Base-by-base conservation (phyloP, 805 yeast species). In the Candida broadrunensis region DNA sequence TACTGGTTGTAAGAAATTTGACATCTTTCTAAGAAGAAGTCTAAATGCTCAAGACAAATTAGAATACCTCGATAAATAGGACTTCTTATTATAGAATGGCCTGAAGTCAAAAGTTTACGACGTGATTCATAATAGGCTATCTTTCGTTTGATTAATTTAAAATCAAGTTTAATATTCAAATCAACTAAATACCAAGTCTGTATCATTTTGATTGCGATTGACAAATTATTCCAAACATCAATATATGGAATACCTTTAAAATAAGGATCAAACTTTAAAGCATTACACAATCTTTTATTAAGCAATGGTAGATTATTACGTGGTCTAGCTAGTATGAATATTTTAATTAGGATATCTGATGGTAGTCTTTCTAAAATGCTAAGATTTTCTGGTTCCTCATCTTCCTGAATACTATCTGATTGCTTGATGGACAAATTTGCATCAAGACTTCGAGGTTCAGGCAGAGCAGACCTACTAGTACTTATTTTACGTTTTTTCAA, bases 311-410 rank as follows among this genome's bases (percentile, higher is more conserved):
- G 56, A 3, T 42, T 43, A 39, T 65, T 65, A 14, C 39, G 54
- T n/a, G 66, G 53, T 2, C 70, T 70, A 2, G 73, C 54, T n/a
- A 47, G 45, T 2, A 65, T 49, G 48, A 73, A 70, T 8, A 78
- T 64, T 31, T 51, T 51, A 19, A 56, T 63, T 2, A 75, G 43
- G 2, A 78, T 39, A 41, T 77, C 80, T 2, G 52, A 39, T 1
- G 82, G 81, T 17, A 29, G 14, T 12, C 54, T 50, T 29, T 61
- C 63, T 9, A 73, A 43, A 35, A 47, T 36, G 11, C 49, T 42
- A 39, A 17, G 24, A 12, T 38, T 16, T 15, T 7, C 24, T 21
- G 6, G 24, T 21, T 39, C 20, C 21, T 20, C 25, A 12, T 21
- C 18, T 9, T 19, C 33, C 27, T 32, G 11, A 26, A 33, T 21